Evolutionary conservation across 805 yeast genomes (phyloP).

Genomic region (Metschnikowia anglica): DNA sequence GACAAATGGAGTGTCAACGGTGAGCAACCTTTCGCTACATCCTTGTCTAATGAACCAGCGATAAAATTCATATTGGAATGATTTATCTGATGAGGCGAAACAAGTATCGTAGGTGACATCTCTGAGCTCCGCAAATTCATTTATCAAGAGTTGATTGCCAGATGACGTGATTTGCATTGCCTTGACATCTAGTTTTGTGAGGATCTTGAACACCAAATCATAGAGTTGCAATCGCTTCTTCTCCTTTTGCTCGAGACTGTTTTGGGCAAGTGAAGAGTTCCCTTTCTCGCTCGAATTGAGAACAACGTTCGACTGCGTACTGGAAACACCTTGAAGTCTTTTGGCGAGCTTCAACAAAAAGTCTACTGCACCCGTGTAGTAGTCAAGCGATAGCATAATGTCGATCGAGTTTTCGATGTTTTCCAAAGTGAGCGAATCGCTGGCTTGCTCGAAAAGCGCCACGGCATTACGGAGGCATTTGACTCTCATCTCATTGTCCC

Average conservation of each 20-base stretch:
- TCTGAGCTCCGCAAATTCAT: conserved; percentile 57
- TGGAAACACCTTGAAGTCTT: conserved; percentile 43
- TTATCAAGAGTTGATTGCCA: conserved; percentile 40
- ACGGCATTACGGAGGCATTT: conserved; percentile 73
- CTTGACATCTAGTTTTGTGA: conserved; percentile 67
- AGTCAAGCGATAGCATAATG: conserved; percentile 74
- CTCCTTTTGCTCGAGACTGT: conserved; percentile 17
- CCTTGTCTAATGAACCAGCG: conserved; percentile 88
- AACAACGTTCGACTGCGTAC: conserved; percentile 5
- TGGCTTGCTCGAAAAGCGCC: conserved; percentile 72
- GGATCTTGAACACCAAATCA: conserved; percentile 69
- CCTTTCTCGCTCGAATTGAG: conserved; percentile 11
- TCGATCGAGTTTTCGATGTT: conserved; percentile 77
- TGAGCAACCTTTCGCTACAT: conserved; percentile 70
- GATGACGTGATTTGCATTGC: conserved; percentile 47
- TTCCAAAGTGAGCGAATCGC: conserved; percentile 73
- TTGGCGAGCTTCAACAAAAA: conserved; percentile 75
- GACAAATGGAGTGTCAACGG: conserved; percentile 78
- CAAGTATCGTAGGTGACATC: conserved; percentile 74
- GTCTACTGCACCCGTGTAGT: conserved; percentile 81
- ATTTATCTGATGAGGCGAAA: conserved; percentile 69
- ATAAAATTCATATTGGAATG: conserved; percentile 89
- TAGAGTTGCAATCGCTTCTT: conserved; percentile 47
- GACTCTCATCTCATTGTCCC: conserved; percentile 67
- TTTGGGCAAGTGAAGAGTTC: conserved; percentile 9